These are phyloP conservation scores for Eragrostis nindensis DNA, from an alignment of 176 grass and related monocot genomes.

Conservation along the genomic window DNA sequence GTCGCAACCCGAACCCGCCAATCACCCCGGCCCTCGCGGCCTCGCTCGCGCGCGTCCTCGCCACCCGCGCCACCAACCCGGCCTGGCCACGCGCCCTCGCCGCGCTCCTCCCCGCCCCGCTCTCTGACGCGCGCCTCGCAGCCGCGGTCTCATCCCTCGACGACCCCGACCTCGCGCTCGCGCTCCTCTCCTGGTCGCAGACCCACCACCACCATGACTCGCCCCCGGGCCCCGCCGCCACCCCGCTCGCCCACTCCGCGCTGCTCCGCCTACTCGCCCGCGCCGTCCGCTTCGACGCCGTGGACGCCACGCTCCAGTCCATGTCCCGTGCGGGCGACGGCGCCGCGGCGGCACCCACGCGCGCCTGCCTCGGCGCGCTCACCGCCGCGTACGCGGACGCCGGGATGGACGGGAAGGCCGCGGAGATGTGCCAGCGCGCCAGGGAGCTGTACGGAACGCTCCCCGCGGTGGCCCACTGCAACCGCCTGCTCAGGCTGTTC, in stretches of 20 bases:
- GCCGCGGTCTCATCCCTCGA: constrained; percentile 39
- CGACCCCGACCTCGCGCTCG: constrained; percentile 43
- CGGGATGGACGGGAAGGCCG: constrained; percentile 35
- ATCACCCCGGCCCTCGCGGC: constrained; percentile 21
- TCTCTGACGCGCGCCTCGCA: constrained; percentile 53
- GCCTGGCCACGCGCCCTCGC: constrained; percentile 40
- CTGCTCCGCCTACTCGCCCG: constrained; percentile 44
- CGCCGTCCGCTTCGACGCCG: constrained; percentile 36
- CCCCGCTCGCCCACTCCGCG: constrained; percentile 45
- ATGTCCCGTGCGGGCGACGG: constrained; percentile 30
- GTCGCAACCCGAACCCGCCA: neutral
- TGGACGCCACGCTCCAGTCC: constrained; percentile 12
- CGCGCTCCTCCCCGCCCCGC: constrained; percentile 44
- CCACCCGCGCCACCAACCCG: constrained; percentile 40
- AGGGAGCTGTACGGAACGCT: constrained; percentile 39
- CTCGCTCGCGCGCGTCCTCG: constrained; percentile 44
- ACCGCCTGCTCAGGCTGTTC: constrained; percentile 56
- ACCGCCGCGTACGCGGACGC: constrained; percentile 43
- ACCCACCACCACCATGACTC: constrained; percentile 12
- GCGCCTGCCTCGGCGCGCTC: constrained; percentile 31
- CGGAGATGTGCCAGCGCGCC: constrained; percentile 34
- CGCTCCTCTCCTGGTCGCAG: constrained; percentile 40
- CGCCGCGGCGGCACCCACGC: constrained; percentile 27
- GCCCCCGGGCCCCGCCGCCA: neutral
- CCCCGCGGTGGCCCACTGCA: constrained; percentile 41